Base-by-base conservation (phyloP, 73 alveolate genomes). In the Symbiodinium natans region DNA sequence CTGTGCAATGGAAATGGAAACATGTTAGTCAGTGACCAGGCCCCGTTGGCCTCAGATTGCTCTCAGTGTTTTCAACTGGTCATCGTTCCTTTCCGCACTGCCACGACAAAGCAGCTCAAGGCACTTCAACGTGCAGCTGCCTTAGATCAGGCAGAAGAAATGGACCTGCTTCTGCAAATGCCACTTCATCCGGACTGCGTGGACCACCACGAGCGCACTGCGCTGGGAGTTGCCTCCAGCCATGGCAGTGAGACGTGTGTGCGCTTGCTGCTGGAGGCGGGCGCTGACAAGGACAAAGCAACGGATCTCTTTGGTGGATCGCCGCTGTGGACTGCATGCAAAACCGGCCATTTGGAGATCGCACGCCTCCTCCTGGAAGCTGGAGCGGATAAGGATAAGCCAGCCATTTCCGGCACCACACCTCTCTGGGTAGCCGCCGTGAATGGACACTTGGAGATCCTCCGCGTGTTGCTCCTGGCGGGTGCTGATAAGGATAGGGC, bases 251-350 rank as follows among this genome's bases (percentile, higher is more conserved):
- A n/a, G 31, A 4, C 36, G 17, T 63, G 80, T 36, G 80, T 63
- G 17, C 80, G 40, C 36, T 7, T 63, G 80, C 80, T 63, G 40
- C 80, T 63, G 17, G 36, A 63, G 33, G 80, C 80, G 3, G 11
- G 40, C 36, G 80, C 80, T 25, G 80, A 63, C 80, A n/a, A 25
- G 33, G 33, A 27, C 80, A 63, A 63, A 29, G 25, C 80, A 13
- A 63, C 80, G 36, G 80, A 63, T 23, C 40, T 29, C 33, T 63
- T 63, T 63, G 80, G 80, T 29, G 80, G 36, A 27, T 63, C 80
- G 80, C 80, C 80, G 2, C 80, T 63, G 19, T 63, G 80, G 80
- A n/a, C 80, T 63, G 80, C 80, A n/a, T 63, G 40, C 36, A 63
- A 27, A 29, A n/a, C 36, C 36, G 80, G 80, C 17, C 33, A 29